phyloP scores from a whole-genome alignment of 257 asterid species.

The Avicennia marina region DNA sequence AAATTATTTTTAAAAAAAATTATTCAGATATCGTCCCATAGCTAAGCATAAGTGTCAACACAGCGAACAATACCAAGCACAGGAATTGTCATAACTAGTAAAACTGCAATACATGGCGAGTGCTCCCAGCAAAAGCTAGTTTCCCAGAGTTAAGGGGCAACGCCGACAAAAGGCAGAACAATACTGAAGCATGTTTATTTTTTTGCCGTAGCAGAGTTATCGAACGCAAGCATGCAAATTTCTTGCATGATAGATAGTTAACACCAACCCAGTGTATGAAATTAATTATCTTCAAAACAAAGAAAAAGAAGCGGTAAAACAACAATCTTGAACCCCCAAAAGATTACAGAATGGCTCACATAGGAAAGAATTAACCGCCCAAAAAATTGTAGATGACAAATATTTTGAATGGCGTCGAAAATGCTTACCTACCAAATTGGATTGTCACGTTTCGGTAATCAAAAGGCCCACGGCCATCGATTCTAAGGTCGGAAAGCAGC shows the following conservation, averaged over 20 bases:
- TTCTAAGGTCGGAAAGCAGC: constrained; percentile 70
- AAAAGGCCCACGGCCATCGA: constrained; percentile 86
- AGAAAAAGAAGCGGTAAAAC: background rate
- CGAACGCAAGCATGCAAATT: background rate
- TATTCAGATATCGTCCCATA: no score
- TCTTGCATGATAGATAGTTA: background rate
- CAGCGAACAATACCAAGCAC: no score
- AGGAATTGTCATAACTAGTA: no score
- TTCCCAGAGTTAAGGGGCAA: no score
- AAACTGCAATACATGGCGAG: no score
- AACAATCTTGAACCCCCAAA: background rate
- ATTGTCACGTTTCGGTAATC: constrained; percentile 63
- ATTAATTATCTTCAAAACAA: background rate
- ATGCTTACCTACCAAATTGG: constrained; percentile 69
- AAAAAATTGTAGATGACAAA: background rate
- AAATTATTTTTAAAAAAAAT: no score
- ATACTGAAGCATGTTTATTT: no score
- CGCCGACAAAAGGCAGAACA: no score
- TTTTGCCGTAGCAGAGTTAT: no score
- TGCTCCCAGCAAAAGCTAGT: no score
- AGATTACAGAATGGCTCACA: no score
- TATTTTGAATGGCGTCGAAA: background rate
- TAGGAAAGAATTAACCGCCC: background rate
- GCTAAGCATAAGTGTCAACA: no score
- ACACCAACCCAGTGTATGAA: background rate